phyloP scores from a whole-genome alignment of 2,329 filamentous ascomycete genomes.

The Tothia fuscella region DNA sequence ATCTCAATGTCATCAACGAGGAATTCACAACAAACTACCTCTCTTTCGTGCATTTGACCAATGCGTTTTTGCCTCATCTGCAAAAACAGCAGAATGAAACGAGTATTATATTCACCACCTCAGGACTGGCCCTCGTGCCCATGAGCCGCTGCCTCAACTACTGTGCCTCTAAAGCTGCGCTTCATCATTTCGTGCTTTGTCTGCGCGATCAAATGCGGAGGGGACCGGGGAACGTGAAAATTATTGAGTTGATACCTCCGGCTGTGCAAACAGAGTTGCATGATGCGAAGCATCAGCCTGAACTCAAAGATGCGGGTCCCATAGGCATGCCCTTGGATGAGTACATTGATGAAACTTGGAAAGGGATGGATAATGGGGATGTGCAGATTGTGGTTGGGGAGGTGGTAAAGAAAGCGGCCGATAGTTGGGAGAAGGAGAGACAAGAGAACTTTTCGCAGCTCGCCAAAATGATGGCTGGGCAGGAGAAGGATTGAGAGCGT shows the following conservation, averaged over 20 bases:
- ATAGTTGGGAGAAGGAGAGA: conserved; percentile 36
- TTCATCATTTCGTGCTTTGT: conserved; percentile 10
- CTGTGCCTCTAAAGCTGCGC: conserved; percentile 12
- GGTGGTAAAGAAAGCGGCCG: conserved; percentile 28
- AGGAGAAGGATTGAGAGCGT: too few species aligned
- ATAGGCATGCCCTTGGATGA: conserved; percentile 43
- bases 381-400: conserved; percentile 40
- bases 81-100: conserved; percentile 24
- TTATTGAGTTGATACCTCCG: conserved; percentile 16
- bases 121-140: conserved; percentile 39
- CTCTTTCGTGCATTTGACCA: conserved; percentile 36
- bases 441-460: conserved; percentile 30
- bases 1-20: conserved; percentile 30
- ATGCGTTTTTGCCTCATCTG: conserved; percentile 38
- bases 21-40: conserved; percentile 42
- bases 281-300: conserved; percentile 42
- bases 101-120: conserved; percentile 24
- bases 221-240: conserved; percentile 27
- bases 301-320: conserved; percentile 36
- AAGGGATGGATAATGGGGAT: conserved; percentile 32
- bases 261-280: conserved; percentile 41
- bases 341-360: conserved; percentile 39
- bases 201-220: conserved; percentile 13
- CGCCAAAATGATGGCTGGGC: too few species aligned
- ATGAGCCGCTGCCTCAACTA: conserved; percentile 26